Conservation (phyloP, 73 alveolate genomes). For the Urostyla sp. region DNA sequence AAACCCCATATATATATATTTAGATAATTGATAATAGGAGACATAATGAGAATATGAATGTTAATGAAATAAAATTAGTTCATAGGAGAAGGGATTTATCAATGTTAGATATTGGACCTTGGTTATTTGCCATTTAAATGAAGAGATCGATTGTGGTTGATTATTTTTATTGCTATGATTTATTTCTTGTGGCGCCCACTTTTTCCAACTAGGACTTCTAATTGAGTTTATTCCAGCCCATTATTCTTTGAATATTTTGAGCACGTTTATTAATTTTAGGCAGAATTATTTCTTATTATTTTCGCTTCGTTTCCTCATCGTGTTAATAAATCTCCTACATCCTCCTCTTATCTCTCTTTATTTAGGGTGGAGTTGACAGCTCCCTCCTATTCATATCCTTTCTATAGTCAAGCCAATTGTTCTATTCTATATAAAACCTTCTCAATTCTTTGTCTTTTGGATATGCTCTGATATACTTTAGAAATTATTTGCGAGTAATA, state of each 20-base stretch:
- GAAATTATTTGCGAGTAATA: slow-evolving; percentile 11
- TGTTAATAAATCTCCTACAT: slow-evolving; percentile 27
- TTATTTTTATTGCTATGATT: too few species aligned
- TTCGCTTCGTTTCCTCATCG: slow-evolving; percentile 4
- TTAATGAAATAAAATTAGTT: too few species aligned
- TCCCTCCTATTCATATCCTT: slow-evolving; percentile 4
- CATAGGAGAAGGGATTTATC: too few species aligned
- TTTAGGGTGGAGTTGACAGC: slow-evolving; percentile 30
- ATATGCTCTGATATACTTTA: slow-evolving; percentile 28
- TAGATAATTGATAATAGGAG: too few species aligned
- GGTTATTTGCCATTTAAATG: too few species aligned
- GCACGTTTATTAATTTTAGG: slow-evolving; percentile 55
- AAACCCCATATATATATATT: too few species aligned
- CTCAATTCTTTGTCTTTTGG: slow-evolving; percentile 45
- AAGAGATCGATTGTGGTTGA: too few species aligned
- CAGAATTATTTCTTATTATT: slow-evolving; percentile 18
- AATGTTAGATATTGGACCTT: too few species aligned
- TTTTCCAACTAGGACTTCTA: slow-evolving; percentile 21
- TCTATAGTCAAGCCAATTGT: slow-evolving; percentile 24
- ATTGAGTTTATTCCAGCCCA: slow-evolving; percentile 45
- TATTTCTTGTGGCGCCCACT: too few species aligned
- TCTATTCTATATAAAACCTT: slow-evolving; percentile 35
- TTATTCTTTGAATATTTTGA: slow-evolving; percentile 14
- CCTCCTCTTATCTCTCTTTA: slow-evolving; percentile 21
- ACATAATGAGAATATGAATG: too few species aligned